These are phyloP conservation scores for Acidiella bohemica DNA, from an alignment of 495 filamentous ascomycete genomes.

Conservation along the genomic window DNA sequence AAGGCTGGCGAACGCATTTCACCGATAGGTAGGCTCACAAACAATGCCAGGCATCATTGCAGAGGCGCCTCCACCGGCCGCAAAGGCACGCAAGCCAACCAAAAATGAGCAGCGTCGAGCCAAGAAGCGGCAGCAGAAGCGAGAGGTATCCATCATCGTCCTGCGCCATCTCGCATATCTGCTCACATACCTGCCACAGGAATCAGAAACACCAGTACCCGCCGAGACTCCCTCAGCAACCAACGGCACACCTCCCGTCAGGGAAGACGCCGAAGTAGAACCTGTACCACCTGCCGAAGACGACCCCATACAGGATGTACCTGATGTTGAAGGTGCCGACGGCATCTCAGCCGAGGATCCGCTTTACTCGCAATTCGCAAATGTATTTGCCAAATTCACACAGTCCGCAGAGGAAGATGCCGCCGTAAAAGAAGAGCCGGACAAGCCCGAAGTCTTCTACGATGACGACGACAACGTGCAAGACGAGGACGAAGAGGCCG, in stretches of 20 bases:
- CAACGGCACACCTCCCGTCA: conserved; percentile 16
- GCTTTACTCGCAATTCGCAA: conserved; percentile 68
- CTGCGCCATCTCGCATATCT: not conserved
- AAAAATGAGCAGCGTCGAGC: conserved; percentile 26
- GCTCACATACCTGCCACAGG: not conserved
- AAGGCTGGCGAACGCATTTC: not conserved
- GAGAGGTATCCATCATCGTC: conserved; percentile 1
- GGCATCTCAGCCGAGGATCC: conserved; percentile 57
- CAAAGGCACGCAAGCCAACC: conserved; percentile 15
- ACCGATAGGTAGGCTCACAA: conserved; percentile 7
- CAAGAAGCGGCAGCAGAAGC: conserved; percentile 8
- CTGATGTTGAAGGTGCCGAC: conserved; percentile 11
- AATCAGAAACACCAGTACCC: conserved; percentile 20
- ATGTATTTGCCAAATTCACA: conserved; percentile 61
- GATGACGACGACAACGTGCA: conserved; percentile 83
- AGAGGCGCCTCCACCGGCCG: conserved; percentile 10
- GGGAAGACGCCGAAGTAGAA: conserved; percentile 5
- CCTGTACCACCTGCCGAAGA: conserved; percentile 14
- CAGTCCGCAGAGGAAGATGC: conserved; percentile 37
- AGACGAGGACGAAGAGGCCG: conserved; percentile 70
- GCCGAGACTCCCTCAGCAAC: conserved; percentile 21
- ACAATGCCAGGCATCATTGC: conserved; percentile 17
- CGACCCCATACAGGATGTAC: conserved; percentile 25
- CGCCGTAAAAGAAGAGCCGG: conserved; percentile 42
- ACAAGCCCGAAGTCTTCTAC: conserved; percentile 79